A percentile compares a stretch with the other conserved stretches of the same genome.
phyloP scores from a whole-genome alignment of 805 yeast genomes.

The Jamesozyma jinghongensis region DNA sequence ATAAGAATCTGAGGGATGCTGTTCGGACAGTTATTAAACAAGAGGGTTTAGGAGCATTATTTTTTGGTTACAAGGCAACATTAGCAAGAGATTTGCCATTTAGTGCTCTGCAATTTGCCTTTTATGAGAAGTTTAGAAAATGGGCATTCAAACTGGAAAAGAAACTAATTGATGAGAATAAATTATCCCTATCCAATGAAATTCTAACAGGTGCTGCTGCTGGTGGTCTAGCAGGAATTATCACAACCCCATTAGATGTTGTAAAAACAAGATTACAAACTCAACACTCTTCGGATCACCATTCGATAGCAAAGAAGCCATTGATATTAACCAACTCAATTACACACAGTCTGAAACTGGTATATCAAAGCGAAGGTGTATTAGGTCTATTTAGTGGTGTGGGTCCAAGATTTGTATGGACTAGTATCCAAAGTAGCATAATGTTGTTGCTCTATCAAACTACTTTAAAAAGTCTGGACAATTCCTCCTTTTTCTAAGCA shows the following conservation, averaged over 20 bases:
- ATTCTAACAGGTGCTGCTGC: constrained; percentile 89
- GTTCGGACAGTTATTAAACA: constrained; percentile 46
- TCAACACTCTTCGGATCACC: constrained; percentile 36
- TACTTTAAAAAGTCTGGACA: constrained; percentile 42
- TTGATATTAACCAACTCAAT: constrained; percentile 35
- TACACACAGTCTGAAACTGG: constrained; percentile 40
- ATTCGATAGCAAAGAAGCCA: constrained; percentile 11
- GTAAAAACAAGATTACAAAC: constrained; percentile 91
- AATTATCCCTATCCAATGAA: constrained; percentile 53
- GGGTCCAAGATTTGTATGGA: constrained; percentile 95
- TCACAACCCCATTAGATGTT: constrained; percentile 89
- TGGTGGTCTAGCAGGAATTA: constrained; percentile 82
- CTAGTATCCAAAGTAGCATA: constrained; percentile 86
- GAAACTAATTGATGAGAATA: constrained; percentile 30
- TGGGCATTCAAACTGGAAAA: constrained; percentile 40
- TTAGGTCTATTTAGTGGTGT: constrained; percentile 85
- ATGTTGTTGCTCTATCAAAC: constrained; percentile 85
- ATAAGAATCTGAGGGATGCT: constrained; percentile 67
- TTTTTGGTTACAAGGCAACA: constrained; percentile 92
- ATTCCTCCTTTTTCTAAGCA: not conserved
- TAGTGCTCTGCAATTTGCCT: constrained; percentile 91
- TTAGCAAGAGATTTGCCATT: constrained; percentile 88
- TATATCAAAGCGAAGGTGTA: constrained; percentile 66
- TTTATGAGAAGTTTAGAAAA: constrained; percentile 75
- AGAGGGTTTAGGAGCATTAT: constrained; percentile 73